Conservation (phyloP, 2,329 filamentous ascomycete genomes). For the Pseudogymnoascus sp. region DNA sequence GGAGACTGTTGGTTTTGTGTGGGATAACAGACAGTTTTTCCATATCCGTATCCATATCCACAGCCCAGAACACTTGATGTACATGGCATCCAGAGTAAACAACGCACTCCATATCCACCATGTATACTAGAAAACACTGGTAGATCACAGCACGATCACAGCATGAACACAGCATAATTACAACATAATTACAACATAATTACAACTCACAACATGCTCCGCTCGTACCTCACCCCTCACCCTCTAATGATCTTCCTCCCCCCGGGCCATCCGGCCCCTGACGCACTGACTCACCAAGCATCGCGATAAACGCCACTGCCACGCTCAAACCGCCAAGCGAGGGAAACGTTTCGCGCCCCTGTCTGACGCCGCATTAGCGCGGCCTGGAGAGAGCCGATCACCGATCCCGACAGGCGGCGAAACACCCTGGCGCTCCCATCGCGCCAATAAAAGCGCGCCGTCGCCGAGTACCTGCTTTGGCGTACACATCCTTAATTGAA, state of each 20-base stretch:
- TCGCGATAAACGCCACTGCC: slow-evolving; percentile 1
- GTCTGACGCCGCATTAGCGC: neutral
- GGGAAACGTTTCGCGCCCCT: slow-evolving; percentile 1
- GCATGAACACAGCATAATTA: neutral
- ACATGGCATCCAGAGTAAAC: neutral
- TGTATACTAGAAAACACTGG: neutral
- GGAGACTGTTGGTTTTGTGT: neutral
- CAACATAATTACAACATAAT: too few relatives aligned
- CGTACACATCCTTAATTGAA: neutral
- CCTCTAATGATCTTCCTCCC: neutral
- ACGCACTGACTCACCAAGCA: neutral
- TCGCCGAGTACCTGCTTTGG: neutral
- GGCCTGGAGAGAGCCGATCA: neutral
- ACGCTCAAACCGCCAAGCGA: neutral
- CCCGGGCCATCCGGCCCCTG: neutral
- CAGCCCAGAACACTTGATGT: neutral
- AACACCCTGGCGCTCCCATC: neutral
- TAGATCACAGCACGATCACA: neutral
- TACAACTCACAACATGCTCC: too few relatives aligned
- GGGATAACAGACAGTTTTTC: neutral
- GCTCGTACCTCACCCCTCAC: neutral
- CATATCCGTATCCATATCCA: neutral
- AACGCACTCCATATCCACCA: neutral
- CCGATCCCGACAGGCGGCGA: neutral
- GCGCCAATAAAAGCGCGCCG: neutral